A percentile compares a stretch with the other conserved stretches of the same genome.
These are phyloP conservation scores for Stylonectria norvegica DNA, from an alignment of 2,329 filamentous ascomycete genomes.

Conservation along the genomic window DNA sequence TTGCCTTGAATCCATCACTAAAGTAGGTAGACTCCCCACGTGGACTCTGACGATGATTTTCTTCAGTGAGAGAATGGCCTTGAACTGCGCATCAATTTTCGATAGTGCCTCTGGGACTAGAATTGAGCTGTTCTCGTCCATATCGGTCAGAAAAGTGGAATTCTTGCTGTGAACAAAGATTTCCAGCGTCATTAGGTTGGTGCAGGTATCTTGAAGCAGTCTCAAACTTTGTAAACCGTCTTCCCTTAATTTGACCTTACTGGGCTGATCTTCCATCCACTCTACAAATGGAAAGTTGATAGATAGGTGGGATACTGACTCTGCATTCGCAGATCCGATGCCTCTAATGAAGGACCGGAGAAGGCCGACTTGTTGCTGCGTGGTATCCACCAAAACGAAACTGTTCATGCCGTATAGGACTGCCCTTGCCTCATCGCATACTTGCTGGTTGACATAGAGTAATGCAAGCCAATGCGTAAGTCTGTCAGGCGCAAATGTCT, in stretches of 20 bases:
- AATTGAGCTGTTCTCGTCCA: constrained; percentile 1
- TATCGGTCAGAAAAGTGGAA: constrained; percentile 3
- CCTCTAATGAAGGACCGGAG: constrained; percentile 8
- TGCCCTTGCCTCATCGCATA: constrained; percentile 8
- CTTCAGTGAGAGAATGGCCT: constrained; percentile 9
- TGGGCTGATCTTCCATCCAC: not conserved
- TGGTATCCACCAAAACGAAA: constrained; percentile 6
- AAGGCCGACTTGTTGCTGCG: constrained; percentile 5
- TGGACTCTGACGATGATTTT: constrained; percentile 11
- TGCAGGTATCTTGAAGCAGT: constrained; percentile 8
- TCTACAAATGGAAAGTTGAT: constrained; percentile 10
- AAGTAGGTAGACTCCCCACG: not conserved
- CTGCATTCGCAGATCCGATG: constrained; percentile 9
- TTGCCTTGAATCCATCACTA: constrained; percentile 8
- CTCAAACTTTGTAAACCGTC: constrained; percentile 4
- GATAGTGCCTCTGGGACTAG: constrained; percentile 6
- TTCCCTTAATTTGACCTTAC: constrained; percentile 4
- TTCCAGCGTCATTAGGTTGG: constrained; percentile 9
- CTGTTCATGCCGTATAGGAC: constrained; percentile 8
- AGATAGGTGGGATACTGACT: constrained; percentile 6
- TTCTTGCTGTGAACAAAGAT: constrained; percentile 6
- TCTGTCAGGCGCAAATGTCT: constrained; percentile 11
- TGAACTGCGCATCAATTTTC: constrained; percentile 11
- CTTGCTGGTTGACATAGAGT: constrained; percentile 7
- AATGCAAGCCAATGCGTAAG: constrained; percentile 9